Percentiles rank a stretch among this genome's conserved stretches.
These are phyloP conservation scores for Lycium ferocissimum DNA, from an alignment of 257 asterid genomes.

Conservation along the genomic window DNA sequence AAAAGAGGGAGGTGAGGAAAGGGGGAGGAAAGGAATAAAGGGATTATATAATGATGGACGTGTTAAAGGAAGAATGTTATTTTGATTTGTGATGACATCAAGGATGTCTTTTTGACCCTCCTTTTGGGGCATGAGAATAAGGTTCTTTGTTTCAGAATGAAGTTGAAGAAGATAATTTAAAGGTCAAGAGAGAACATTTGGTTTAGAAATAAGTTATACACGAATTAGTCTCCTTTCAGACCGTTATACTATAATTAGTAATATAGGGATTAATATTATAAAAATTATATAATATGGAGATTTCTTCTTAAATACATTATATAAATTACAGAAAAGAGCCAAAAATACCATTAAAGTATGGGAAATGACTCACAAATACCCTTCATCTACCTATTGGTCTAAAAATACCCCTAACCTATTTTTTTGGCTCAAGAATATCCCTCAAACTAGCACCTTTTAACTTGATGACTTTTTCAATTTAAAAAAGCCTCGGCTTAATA, in stretches of 20 bases:
- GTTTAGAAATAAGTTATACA: background rate
- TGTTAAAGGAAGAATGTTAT: background rate
- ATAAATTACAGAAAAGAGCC: too few relatives aligned
- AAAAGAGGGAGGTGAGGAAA: background rate
- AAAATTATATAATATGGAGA: too few relatives aligned
- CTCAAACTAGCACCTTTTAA: too few relatives aligned
- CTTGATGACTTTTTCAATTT: too few relatives aligned
- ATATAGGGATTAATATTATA: background rate
- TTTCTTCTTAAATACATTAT: too few relatives aligned
- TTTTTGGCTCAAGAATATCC: too few relatives aligned
- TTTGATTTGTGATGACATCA: background rate
- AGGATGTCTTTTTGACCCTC: background rate
- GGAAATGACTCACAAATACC: too few relatives aligned
- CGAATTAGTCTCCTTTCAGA: background rate
- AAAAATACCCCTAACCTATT: too few relatives aligned
- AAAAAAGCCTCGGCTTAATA: too few relatives aligned
- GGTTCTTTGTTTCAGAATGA: background rate
- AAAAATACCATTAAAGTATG: too few relatives aligned
- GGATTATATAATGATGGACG: constrained; percentile 10
- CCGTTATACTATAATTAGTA: too few relatives aligned
- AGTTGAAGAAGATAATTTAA: background rate
- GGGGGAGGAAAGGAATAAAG: constrained; percentile 1
- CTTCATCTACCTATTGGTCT: too few relatives aligned
- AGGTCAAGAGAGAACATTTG: background rate
- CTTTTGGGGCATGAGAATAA: background rate